These are phyloP conservation scores for Echria macrotheca DNA, from an alignment of 495 filamentous ascomycete species.

Conservation along the genomic window DNA sequence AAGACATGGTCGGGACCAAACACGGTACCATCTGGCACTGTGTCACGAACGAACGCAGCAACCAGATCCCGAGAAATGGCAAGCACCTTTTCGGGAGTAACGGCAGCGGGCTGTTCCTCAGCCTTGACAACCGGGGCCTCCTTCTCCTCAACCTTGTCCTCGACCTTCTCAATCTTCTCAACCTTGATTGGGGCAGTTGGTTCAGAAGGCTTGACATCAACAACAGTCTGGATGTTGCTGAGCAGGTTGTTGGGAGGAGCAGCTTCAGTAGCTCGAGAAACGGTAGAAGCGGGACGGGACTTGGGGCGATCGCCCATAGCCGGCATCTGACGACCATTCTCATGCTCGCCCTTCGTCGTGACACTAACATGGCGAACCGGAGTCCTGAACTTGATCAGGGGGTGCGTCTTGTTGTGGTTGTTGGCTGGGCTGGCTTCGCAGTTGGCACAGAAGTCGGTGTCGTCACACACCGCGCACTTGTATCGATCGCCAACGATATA, in stretches of 20 bases:
- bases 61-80: constrained; percentile 41
- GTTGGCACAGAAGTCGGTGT: constrained; percentile 91
- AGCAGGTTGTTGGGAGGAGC: constrained; percentile 47
- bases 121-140: too few relatives aligned
- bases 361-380: constrained; percentile 86
- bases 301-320: constrained; percentile 61
- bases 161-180: constrained; percentile 28
- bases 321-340: constrained; percentile 52
- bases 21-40: constrained; percentile 69
- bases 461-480: constrained; percentile 96
- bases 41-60: constrained; percentile 76
- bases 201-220: constrained; percentile 61
- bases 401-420: constrained; percentile 87
- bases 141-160: constrained; percentile 22
- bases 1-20: constrained; percentile 65
- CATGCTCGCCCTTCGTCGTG: constrained; percentile 73
- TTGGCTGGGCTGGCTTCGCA: constrained; percentile 87
- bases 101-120: too few relatives aligned
- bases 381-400: constrained; percentile 94
- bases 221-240: constrained; percentile 65
- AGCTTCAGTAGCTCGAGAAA: constrained; percentile 49
- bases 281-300: constrained; percentile 21
- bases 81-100: constrained; percentile 23
- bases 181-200: constrained; percentile 19
- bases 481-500: constrained; percentile 86